Base-by-base conservation (phyloP, 805 yeast genomes). In the Candida insectalens region DNA sequence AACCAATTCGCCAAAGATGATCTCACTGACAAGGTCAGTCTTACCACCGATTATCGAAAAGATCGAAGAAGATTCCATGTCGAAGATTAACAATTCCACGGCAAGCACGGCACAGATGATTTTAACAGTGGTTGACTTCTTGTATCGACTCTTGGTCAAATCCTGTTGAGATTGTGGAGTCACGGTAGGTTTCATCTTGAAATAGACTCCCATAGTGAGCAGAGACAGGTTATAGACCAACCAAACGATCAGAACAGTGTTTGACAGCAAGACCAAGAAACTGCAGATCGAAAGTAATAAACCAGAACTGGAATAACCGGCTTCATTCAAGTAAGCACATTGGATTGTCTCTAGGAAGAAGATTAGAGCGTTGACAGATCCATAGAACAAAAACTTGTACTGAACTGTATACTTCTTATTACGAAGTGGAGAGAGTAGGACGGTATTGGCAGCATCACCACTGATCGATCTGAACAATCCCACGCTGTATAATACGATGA, bases 181-280 rank as follows among this genome's bases (percentile, higher is more conserved):
- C 17, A 7, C 25, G 17, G 32, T 7, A 7, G 8, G 16, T 10
- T 23, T 23, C 27, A 31, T 21, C 19, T 14, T n/a, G 25, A 50
- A 37, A 22, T 53, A 40, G 19, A 35, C 39, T 10, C 63, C 63
- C 12, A 49, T 44, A 12, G 53, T 40, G 19, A 58, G 36, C 27
- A 58, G 27, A 42, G 58, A 36, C 9, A 54, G 32, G 34, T 54
- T 53, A 39, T 59, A 57, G 14, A 54, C 35, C 7, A 53, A 28
- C 63, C 63, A 59, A 10, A 45, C 44, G 6, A 51, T 40, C 16
- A 54, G 41, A 5, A 47, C 7, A 0, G 62, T 47, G 26, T 47
- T 46, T 12, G 41, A 35, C 0, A 43, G 15, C 19, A 57, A 36
- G 13, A 44, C 39, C 7, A 43, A 10, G 19, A 55, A 44, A 35